These are phyloP conservation scores for Penicillium sp. DNA, from an alignment of 2,329 filamentous ascomycete species.

Conservation along the genomic window DNA sequence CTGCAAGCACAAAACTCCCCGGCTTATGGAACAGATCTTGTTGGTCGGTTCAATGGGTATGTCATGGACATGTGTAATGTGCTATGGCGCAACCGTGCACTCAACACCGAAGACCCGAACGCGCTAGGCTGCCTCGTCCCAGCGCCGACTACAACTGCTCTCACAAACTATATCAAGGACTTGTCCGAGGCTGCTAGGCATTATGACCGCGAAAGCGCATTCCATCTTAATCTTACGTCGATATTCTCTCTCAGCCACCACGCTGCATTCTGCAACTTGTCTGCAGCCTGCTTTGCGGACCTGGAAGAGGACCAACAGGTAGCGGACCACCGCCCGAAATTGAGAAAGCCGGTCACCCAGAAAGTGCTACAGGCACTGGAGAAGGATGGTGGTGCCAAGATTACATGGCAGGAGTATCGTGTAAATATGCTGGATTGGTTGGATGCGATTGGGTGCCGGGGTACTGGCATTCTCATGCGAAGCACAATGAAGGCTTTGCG, in stretches of 20 bases:
- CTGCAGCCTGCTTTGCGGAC: constrained; percentile 48
- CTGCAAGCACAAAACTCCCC: constrained; percentile 33
- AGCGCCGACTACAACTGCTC: constrained; percentile 42
- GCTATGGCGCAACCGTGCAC: constrained; percentile 72
- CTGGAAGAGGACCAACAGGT: constrained; percentile 47
- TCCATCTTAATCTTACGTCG: constrained; percentile 36
- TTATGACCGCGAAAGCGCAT: constrained; percentile 30
- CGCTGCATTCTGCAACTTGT: constrained; percentile 45
- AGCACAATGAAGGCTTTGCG: constrained; percentile 76
- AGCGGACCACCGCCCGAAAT: constrained; percentile 21
- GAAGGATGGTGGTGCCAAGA: constrained; percentile 61
- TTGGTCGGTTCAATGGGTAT: constrained; percentile 75
- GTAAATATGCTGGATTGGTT: constrained; percentile 69
- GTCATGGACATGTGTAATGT: constrained; percentile 86
- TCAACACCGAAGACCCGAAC: constrained; percentile 63
- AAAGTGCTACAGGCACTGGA: constrained; percentile 62
- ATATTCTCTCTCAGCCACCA: constrained; percentile 52
- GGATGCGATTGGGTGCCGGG: constrained; percentile 61
- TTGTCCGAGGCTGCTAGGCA: constrained; percentile 36
- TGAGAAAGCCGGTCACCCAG: constrained; percentile 62
- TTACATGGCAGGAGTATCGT: constrained; percentile 73
- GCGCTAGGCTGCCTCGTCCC: constrained; percentile 55
- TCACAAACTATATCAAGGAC: constrained; percentile 44
- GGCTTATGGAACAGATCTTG: constrained; percentile 57
- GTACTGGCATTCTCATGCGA: constrained; percentile 70